Evolutionary conservation across 495 filamentous ascomycete genomes (phyloP).

Genomic region (Cladorrhinum samala): DNA sequence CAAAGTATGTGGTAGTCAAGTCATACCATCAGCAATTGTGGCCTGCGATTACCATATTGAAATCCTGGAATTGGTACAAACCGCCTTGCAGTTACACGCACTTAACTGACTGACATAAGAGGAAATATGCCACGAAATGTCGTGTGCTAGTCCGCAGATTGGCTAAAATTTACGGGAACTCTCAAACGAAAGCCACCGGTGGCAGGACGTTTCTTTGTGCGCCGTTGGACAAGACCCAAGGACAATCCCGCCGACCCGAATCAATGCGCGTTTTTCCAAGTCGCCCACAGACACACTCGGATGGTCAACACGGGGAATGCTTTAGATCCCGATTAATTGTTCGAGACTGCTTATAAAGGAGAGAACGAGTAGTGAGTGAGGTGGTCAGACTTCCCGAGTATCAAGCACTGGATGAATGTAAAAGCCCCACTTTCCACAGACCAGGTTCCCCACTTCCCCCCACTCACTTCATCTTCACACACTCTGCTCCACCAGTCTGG

Average conservation of each 20-base stretch:
- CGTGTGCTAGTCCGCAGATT: background rate
- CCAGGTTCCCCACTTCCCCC: constrained; percentile 15
- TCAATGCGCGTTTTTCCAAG: background rate
- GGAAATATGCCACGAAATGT: background rate
- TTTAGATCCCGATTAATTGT: no score
- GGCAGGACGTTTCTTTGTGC: background rate
- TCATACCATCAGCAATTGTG: background rate
- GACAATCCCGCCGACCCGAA: background rate
- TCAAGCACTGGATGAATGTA: background rate
- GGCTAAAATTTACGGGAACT: background rate
- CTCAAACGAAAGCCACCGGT: no score
- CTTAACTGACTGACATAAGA: background rate
- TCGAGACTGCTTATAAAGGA: no score
- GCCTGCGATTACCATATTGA: background rate
- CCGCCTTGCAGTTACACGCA: background rate
- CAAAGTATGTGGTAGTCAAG: background rate
- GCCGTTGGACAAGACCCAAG: background rate
- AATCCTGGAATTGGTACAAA: background rate
- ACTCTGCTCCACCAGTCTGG: no score
- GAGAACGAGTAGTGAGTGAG: no score
- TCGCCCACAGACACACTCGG: no score
- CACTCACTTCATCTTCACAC: constrained; percentile 10
- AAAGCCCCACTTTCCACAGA: background rate
- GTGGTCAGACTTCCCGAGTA: background rate
- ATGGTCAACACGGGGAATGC: no score